These are phyloP conservation scores for Trypanosoma melophagium DNA, from an alignment of 208 protist genomes.

Conservation along the genomic window DNA sequence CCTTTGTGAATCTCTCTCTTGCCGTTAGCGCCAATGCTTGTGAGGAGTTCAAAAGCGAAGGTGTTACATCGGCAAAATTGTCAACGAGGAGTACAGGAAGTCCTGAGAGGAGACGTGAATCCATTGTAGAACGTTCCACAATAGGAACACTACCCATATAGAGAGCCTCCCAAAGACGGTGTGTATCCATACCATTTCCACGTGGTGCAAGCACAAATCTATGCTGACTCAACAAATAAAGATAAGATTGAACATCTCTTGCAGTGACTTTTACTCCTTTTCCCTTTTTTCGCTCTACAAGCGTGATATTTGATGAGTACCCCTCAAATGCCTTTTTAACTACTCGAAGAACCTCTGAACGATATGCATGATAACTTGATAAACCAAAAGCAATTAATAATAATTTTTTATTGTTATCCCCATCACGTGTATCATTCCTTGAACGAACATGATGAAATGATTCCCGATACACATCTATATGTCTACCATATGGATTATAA, in stretches of 20 bases:
- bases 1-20: background rate
- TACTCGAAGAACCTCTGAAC: conserved; percentile 4
- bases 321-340: background rate
- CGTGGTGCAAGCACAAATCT: conserved; percentile 25
- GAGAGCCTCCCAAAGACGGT: conserved; percentile 34
- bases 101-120: conserved; percentile 10
- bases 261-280: background rate
- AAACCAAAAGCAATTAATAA: conserved; percentile 11
- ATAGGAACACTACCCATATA: conserved; percentile 25
- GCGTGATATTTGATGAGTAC: background rate
- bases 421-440: background rate
- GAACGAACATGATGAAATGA: background rate
- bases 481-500: conserved; percentile 26
- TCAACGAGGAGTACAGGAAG: conserved; percentile 28
- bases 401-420: background rate
- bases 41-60: background rate
- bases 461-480: conserved; percentile 21
- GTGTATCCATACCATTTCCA: conserved; percentile 36
- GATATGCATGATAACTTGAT: conserved; percentile 9
- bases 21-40: background rate
- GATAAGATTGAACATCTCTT: background rate
- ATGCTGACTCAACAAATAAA: background rate
- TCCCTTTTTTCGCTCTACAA: background rate
- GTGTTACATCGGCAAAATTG: conserved; percentile 16
- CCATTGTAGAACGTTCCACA: conserved; percentile 29